phyloP scores from a whole-genome alignment of 2,329 filamentous ascomycete genomes.

The Colletotrichum camelliae region DNA sequence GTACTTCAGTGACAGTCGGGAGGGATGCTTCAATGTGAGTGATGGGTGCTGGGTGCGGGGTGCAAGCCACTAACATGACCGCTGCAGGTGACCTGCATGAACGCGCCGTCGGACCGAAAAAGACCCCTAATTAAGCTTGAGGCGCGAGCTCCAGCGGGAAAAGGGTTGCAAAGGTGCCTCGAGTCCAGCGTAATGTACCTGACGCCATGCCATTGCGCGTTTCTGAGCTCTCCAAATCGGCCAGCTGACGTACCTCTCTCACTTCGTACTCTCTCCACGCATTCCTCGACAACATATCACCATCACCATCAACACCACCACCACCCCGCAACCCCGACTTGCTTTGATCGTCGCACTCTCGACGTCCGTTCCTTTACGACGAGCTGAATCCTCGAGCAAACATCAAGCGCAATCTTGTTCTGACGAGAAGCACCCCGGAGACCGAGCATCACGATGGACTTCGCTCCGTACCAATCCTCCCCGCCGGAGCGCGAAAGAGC shows the following conservation, averaged over 20 bases:
- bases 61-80: conserved; percentile 4
- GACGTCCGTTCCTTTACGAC: background rate
- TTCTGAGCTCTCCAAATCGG: conserved; percentile 6
- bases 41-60: background rate
- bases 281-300: background rate
- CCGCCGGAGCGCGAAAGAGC: conserved; percentile 84
- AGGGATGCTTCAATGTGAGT: background rate
- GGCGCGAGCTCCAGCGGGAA: background rate
- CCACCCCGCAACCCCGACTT: background rate
- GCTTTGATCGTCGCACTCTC: background rate
- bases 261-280: background rate
- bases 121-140: conserved; percentile 12
- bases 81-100: conserved; percentile 17
- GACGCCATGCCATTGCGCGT: conserved; percentile 16
- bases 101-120: conserved; percentile 2
- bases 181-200: background rate
- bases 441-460: conserved; percentile 70
- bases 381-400: background rate
- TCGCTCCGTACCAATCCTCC: conserved; percentile 95
- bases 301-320: background rate
- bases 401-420: background rate
- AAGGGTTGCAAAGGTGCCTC: background rate
- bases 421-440: background rate
- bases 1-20: background rate
- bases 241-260: conserved; percentile 8